Base-by-base conservation (phyloP, 2,329 filamentous ascomycete genomes). In the Aspergillus sojae region DNA sequence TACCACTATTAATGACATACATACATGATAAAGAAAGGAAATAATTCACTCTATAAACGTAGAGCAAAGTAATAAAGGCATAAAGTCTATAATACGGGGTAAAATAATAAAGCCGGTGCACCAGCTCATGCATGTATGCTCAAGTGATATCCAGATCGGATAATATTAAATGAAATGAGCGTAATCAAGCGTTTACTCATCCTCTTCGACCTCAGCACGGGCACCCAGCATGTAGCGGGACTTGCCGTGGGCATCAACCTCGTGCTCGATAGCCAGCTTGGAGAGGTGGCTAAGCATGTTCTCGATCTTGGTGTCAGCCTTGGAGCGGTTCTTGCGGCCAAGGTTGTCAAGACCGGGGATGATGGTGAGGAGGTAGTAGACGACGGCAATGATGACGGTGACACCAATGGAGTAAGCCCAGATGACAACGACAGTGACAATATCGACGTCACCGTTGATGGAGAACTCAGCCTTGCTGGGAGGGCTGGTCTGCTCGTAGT, bases 351-450 rank as follows among this genome's bases (percentile, higher is more conserved):
- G 79, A 73, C 68, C 78, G 59, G 74, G 73, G 65, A 83, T 76
- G 68, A 77, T 77, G 71, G 79, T 81, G 67, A 84, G 77, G 64
- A 81, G 71, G 75, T 79, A 82, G 77, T 84, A 84, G 70, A 83
- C 77, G 62, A 84, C 82, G 61, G 82, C 82, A 67, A 84, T 82
- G 72, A 84, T 82, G 69, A 84, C 79, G 43, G 81, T 83, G 60
- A 83, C 82, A 76, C 80, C 82, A 62, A 84, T 82, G 26, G 82
- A 84, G 79, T 84, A 84, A 57, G 76, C 75, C 82, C 82, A 84
- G 73, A 84, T 79, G 62, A 84, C 80, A 64, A 84, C 81, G 50
- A 83, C 81, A 60, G 82, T 84, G 70, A 84, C 79, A 68, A 89
- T 84, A 75, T 88, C 86, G 65, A 83, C 83, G 76, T 85, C 82